These are phyloP conservation scores for Polygonum aviculare DNA, from an alignment of 148 eudicot genomes.

Conservation along the genomic window DNA sequence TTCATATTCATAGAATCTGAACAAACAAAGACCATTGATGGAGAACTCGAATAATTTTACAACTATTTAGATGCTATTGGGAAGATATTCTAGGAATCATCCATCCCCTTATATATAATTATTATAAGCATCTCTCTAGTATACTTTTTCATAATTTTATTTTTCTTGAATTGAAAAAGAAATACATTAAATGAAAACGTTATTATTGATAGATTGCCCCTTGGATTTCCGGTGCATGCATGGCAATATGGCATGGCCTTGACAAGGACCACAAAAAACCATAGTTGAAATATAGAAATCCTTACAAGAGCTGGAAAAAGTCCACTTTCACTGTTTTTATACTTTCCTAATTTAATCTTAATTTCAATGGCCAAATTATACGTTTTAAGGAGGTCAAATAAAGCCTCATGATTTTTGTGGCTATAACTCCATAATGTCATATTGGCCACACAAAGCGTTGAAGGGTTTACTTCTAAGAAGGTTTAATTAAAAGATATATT, in stretches of 20 bases:
- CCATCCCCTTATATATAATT: neutral
- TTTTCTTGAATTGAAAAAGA: neutral
- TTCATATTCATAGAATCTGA: no score
- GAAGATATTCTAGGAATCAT: slow-evolving; percentile 2
- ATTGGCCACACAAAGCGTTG: neutral
- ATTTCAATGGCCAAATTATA: neutral
- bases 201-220: neutral
- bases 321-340: neutral
- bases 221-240: neutral
- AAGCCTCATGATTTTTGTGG: neutral
- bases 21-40: neutral
- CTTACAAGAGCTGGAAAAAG: neutral
- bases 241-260: neutral
- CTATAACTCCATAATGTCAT: neutral
- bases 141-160: neutral
- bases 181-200: neutral
- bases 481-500: neutral
- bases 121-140: neutral
- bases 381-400: neutral
- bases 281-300: neutral
- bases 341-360: neutral
- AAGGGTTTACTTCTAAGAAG: neutral
- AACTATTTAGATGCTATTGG: neutral
- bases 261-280: neutral
- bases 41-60: neutral